These are phyloP conservation scores for Penicillium bialowiezense DNA, from an alignment of 495 filamentous ascomycete genomes.

Conservation along the genomic window DNA sequence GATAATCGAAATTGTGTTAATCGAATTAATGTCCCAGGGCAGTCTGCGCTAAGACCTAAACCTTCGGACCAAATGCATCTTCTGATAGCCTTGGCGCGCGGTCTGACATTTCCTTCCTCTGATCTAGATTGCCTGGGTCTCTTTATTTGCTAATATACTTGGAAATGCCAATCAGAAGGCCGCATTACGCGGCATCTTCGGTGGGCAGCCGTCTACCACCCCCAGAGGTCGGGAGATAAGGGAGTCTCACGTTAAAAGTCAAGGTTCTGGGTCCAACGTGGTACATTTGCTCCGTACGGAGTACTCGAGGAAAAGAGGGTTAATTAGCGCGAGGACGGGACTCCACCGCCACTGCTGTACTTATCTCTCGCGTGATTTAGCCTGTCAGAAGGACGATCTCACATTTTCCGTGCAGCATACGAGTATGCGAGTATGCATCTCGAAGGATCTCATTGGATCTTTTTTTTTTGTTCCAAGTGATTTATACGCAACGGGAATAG, in stretches of 20 bases:
- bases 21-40: background rate
- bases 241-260: background rate
- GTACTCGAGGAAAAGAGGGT: background rate
- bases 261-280: too few relatives aligned
- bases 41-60: slow-evolving; percentile 4
- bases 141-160: too few relatives aligned
- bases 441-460: too few relatives aligned
- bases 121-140: too few relatives aligned
- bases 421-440: too few relatives aligned
- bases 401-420: too few relatives aligned
- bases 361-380: slow-evolving; percentile 19
- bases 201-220: too few relatives aligned
- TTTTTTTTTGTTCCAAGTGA: too few relatives aligned
- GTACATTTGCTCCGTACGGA: too few relatives aligned
- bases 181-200: background rate
- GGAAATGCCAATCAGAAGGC: too few relatives aligned
- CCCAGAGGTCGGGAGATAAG: too few relatives aligned
- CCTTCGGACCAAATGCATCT: background rate
- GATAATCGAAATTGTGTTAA: background rate
- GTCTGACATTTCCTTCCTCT: background rate
- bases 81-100: slow-evolving; percentile 6
- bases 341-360: background rate
- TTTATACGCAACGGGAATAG: too few relatives aligned
- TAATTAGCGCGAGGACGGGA: background rate
- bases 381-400: slow-evolving; percentile 20